Evolutionary conservation across 495 filamentous ascomycete species (phyloP).

Genomic region (Hyaloscypha variabilis): DNA sequence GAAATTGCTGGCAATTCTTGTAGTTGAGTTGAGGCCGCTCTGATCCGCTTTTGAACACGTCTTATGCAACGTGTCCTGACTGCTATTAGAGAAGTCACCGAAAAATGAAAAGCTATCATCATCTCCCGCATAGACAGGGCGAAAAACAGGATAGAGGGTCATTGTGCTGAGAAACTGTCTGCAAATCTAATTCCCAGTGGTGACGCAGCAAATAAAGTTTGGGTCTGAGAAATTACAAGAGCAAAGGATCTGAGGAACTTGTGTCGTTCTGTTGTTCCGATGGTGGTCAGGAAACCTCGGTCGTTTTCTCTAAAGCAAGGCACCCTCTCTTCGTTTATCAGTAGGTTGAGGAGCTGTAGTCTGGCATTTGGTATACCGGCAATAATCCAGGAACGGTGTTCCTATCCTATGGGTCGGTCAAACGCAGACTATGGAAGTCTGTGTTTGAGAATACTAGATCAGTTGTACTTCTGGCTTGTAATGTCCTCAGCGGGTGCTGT

Average conservation of each 20-base stretch:
- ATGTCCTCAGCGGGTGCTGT: not conserved
- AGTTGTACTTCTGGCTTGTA: not conserved
- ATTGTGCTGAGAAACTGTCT: not conserved
- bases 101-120: not conserved
- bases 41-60: not conserved
- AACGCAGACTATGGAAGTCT: not conserved
- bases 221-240: not conserved
- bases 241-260: not conserved
- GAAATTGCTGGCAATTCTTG: not conserved
- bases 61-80: not conserved
- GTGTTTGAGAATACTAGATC: not conserved
- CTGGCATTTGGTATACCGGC: not conserved
- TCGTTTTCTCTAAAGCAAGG: not conserved
- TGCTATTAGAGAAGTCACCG: not conserved
- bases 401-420: not conserved
- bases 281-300: not conserved
- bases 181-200: not conserved
- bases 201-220: not conserved
- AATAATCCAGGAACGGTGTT: not conserved
- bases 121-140: not conserved
- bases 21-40: not conserved
- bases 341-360: not conserved
- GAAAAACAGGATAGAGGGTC: not conserved
- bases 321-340: not conserved
- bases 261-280: not conserved